Evolutionary conservation across 306 rosid genomes (phyloP), one percentile per base, ranked within the genome.

Genomic region (Spatholobus suberectus): DNA sequence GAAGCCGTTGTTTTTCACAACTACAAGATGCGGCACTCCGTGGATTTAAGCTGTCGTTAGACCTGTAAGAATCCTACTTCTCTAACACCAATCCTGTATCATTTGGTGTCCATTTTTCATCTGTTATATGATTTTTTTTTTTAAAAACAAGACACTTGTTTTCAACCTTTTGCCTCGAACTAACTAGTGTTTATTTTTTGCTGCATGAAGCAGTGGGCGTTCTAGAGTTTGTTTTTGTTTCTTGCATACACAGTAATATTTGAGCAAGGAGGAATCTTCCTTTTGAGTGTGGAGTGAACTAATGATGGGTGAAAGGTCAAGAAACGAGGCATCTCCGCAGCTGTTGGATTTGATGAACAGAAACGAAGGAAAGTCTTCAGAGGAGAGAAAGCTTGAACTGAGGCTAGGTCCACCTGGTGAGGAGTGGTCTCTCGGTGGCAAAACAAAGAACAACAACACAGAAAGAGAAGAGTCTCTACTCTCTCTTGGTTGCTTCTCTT

Each of bases 371-470:
- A 85, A 87, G 35, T 82, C 57, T 26, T 88, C 94, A n/a, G 97
- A 93, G 55, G 98, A 95, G 83, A 89, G 89, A 13, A 94, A 88
- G 68, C 87, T 96, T 4, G 99, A 94, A 84, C 94, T 96, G 5
- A 94, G 91, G 82, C 98, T 96, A 63, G 97, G 88, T 51, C 97
- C 97, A 29, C 99, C 99, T 1, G 93, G 98, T 61, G 89, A 90
- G 66, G 83, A 92, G 27, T 93, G 97, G 94, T 54, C 88, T 58
- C 43, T 52, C 63, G 49, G 35, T 27, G 62, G 65, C 9, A 78
- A 69, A 27, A 54, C 8, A 35, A 83, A 41, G 73, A 84, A 54
- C 17, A 12, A 5, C 79, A 81, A 26, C 59, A 77, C 55, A 77
- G 84, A 71, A 68, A 85, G 76, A 76, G 85, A 87, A 5, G 88